Conservation (phyloP, 148 eudicot genomes). For the Cornus suecica region DNA sequence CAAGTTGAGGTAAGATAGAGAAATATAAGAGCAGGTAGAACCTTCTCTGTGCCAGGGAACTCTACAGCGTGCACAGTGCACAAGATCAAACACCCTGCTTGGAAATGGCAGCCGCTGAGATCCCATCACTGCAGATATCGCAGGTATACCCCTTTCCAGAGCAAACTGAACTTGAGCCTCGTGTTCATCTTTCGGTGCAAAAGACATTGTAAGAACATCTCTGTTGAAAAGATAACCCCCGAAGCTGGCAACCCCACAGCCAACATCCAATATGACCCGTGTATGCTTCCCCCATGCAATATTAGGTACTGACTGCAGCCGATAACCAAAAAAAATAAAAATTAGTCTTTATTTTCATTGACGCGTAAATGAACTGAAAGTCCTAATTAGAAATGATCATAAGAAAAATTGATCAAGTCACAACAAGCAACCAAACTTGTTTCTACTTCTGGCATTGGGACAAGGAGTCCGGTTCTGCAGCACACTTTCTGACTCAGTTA, state of each 20-base stretch:
- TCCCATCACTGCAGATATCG: conserved; percentile 92
- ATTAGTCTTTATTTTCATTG: no score
- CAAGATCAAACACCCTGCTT: conserved; percentile 66
- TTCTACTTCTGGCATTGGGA: not conserved
- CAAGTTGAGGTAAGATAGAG: not conserved
- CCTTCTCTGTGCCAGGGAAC: conserved; percentile 96
- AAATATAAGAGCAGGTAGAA: conserved; percentile 11
- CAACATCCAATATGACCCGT: conserved; percentile 76
- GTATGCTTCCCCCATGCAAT: conserved; percentile 82
- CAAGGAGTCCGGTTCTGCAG: no score
- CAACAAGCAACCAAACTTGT: not conserved
- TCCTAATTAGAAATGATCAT: not conserved
- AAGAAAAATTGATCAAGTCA: not conserved
- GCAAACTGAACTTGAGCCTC: conserved; percentile 91
- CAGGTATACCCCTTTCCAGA: conserved; percentile 86
- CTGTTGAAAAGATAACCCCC: conserved; percentile 80
- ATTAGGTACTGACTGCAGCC: conserved; percentile 57
- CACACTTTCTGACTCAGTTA: not conserved
- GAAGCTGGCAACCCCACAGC: conserved; percentile 90
- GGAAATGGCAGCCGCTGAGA: conserved; percentile 73
- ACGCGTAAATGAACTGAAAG: no score
- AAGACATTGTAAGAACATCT: conserved; percentile 78
- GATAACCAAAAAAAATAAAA: no score
- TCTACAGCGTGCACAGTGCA: conserved; percentile 87
- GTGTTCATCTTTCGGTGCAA: conserved; percentile 91